phyloP scores from a whole-genome alignment of 495 filamentous ascomycete species.

The Penicillium malachiteum region DNA sequence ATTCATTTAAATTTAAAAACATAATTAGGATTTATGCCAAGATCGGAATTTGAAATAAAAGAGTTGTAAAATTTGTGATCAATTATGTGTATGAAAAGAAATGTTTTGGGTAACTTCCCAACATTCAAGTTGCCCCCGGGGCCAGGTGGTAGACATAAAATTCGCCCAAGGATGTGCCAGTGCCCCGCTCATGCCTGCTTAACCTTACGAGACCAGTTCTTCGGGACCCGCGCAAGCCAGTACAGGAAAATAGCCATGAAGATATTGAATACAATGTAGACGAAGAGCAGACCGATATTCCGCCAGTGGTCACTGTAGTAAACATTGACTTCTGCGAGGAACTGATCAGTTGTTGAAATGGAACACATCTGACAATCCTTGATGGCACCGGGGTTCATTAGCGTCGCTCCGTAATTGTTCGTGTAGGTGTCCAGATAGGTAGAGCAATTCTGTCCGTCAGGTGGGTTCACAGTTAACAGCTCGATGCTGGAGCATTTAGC shows the following conservation, averaged over 20 bases:
- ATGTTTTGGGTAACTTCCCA: too few species aligned
- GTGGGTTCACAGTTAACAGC: constrained; percentile 54
- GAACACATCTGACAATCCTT: constrained; percentile 62
- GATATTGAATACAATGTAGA: constrained; percentile 77
- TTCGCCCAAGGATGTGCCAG: not conserved
- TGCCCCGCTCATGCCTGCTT: constrained; percentile 30
- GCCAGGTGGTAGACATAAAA: not conserved
- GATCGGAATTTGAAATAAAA: too few species aligned
- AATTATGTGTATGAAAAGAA: too few species aligned
- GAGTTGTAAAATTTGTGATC: too few species aligned
- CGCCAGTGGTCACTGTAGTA: constrained; percentile 61
- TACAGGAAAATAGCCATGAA: constrained; percentile 70
- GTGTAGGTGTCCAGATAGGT: constrained; percentile 58
- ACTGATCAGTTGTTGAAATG: constrained; percentile 59
- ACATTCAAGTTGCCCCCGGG: too few species aligned
- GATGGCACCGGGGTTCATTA: constrained; percentile 52
- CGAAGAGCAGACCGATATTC: constrained; percentile 70
- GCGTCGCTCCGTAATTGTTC: constrained; percentile 43
- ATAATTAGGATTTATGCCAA: too few species aligned
- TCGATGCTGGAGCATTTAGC: constrained; percentile 64
- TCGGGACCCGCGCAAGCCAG: constrained; percentile 77
- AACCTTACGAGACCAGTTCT: constrained; percentile 51
- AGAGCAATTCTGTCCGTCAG: constrained; percentile 51
- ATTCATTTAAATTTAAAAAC: too few species aligned
- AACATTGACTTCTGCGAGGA: constrained; percentile 50